Evolutionary conservation across 2,329 filamentous ascomycete genomes (phyloP).

Genomic region (Monilinia aucupariae): DNA sequence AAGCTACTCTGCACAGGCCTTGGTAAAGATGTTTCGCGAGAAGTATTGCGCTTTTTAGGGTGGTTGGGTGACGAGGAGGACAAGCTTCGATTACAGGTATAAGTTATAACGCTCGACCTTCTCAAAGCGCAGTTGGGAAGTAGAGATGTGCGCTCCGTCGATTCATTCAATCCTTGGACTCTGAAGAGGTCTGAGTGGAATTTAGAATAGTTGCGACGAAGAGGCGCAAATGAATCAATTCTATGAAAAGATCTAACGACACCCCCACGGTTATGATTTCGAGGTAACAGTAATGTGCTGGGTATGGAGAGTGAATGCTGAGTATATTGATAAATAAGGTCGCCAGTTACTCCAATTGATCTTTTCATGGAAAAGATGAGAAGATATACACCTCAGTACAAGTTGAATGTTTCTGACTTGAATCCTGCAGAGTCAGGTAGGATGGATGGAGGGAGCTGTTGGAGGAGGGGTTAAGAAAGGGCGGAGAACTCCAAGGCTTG

Average conservation of each 20-base stretch:
- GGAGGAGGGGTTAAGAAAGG: too few relatives aligned
- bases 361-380: constrained; percentile 8
- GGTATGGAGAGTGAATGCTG: not conserved
- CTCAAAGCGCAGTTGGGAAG: constrained; percentile 1
- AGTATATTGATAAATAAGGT: constrained; percentile 1
- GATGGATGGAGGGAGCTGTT: too few relatives aligned
- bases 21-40: constrained; percentile 6
- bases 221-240: constrained; percentile 6
- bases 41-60: constrained; percentile 5
- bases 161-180: not conserved
- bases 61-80: not conserved
- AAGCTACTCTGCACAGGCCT: constrained; percentile 12
- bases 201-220: constrained; percentile 9
- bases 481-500: too few relatives aligned
- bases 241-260: not conserved
- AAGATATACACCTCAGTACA: too few relatives aligned
- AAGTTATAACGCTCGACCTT: not conserved
- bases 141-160: constrained; percentile 5
- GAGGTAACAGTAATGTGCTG: not conserved
- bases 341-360: not conserved
- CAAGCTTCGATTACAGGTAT: not conserved
- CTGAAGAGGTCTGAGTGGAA: not conserved
- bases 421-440: too few relatives aligned
- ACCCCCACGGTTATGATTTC: not conserved
- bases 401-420: too few relatives aligned